These are phyloP conservation scores for Umbellularia californica DNA, from an alignment of 164 flowering plant genomes.

Conservation along the genomic window DNA sequence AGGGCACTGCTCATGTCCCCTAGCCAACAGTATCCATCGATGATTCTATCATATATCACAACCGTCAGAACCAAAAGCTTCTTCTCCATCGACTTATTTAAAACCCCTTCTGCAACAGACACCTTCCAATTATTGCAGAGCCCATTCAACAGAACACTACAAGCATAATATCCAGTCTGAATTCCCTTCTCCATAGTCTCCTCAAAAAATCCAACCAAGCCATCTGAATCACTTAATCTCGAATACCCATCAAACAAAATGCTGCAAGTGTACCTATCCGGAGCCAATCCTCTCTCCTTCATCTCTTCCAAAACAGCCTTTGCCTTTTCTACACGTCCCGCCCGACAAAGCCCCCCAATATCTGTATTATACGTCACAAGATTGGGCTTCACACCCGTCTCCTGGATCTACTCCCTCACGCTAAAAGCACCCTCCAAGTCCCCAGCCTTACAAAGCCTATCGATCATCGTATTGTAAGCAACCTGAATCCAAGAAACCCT, in stretches of 20 bases:
- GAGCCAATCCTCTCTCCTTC: conserved; percentile 41
- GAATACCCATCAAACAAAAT: conserved; percentile 48
- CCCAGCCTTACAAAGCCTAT: conserved; percentile 61
- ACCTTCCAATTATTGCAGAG: conserved; percentile 58
- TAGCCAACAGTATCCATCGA: conserved; percentile 50
- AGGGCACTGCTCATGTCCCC: conserved; percentile 42
- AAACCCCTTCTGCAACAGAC: conserved; percentile 45
- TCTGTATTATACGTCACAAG: conserved; percentile 50
- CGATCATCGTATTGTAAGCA: conserved; percentile 59
- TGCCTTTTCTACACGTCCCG: conserved; percentile 41
- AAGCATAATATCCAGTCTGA: conserved; percentile 33
- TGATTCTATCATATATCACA: conserved; percentile 48
- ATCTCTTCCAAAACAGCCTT: conserved; percentile 42
- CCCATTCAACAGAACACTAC: conserved; percentile 47
- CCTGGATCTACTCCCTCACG: conserved; percentile 44
- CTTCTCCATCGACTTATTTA: conserved; percentile 30
- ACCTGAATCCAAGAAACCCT: conserved; percentile 31
- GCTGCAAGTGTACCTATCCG: conserved; percentile 56
- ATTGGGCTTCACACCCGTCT: conserved; percentile 36
- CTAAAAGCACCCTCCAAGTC: conserved; percentile 42
- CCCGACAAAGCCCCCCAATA: conserved; percentile 46
- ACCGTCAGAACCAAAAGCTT: conserved; percentile 36
- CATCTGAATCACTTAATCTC: conserved; percentile 32
- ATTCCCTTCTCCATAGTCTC: conserved; percentile 37
- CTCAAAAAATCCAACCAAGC: conserved; percentile 37